A percentile compares a stretch with the other conserved stretches of the same genome.
These are phyloP conservation scores for Sclerotiophoma versabilis DNA, from an alignment of 2,329 filamentous ascomycete genomes.

Conservation along the genomic window DNA sequence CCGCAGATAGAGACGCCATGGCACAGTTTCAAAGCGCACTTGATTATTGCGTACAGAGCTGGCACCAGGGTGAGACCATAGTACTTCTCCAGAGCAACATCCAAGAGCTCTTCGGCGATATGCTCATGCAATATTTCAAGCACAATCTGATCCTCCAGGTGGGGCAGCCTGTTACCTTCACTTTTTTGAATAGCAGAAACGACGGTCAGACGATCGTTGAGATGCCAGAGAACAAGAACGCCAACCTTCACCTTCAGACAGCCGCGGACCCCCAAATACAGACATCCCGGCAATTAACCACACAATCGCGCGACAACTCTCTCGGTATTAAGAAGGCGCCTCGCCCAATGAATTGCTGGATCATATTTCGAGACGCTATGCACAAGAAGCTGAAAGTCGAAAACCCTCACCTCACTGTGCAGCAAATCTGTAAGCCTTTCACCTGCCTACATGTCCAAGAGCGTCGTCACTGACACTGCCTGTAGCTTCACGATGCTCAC, in stretches of 20 bases:
- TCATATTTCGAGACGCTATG: constrained; percentile 32
- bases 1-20: constrained; percentile 5
- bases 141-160: constrained; percentile 6
- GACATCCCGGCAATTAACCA: not conserved
- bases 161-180: constrained; percentile 14
- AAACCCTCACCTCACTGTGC: constrained; percentile 26
- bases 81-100: constrained; percentile 18
- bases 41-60: constrained; percentile 13
- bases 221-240: constrained; percentile 14
- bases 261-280: not conserved
- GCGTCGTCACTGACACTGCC: constrained; percentile 8
- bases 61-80: constrained; percentile 7
- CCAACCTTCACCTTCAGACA: not conserved
- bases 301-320: not conserved
- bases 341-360: constrained; percentile 40
- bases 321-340: constrained; percentile 26
- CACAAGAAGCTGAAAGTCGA: constrained; percentile 28
- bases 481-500: constrained; percentile 27
- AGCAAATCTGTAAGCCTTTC: constrained; percentile 33
- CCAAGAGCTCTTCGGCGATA: constrained; percentile 19
- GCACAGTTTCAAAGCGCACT: constrained; percentile 15
- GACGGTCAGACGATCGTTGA: constrained; percentile 16
- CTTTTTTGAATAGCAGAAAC: constrained; percentile 1
- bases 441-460: not conserved
- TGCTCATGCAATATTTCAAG: constrained; percentile 15